phyloP scores from a whole-genome alignment of 2,329 filamentous ascomycete species.

The Pyrenochaeta sp. region DNA sequence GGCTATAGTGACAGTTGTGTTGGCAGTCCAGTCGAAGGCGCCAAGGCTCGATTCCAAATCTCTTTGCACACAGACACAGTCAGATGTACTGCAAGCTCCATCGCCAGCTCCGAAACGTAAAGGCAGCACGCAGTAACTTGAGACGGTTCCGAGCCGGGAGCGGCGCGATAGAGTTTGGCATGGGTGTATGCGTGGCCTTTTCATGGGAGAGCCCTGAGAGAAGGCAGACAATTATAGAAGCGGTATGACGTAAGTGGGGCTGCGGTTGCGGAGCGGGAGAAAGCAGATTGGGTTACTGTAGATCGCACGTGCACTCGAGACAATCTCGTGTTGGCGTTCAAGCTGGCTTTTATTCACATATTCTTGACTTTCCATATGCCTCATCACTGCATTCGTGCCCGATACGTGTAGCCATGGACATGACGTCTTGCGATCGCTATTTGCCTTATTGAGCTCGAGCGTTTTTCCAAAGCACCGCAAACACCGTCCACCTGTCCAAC shows the following conservation, averaged over 20 bases:
- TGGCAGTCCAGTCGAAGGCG: background rate
- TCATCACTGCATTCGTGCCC: background rate
- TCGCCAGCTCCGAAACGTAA: too few species aligned
- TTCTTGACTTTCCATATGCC: too few species aligned
- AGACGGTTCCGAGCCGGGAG: too few species aligned
- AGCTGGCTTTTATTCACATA: background rate
- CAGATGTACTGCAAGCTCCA: background rate
- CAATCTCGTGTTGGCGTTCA: constrained; percentile 22
- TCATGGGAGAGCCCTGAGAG: background rate
- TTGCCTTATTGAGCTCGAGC: too few species aligned
- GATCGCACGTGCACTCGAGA: constrained; percentile 32
- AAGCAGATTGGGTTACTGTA: constrained; percentile 4
- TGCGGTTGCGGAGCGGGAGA: constrained; percentile 10
- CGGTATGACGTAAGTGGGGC: constrained; percentile 6
- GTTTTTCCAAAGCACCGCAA: too few species aligned
- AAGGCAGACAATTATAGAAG: background rate
- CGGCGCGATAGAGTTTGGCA: too few species aligned
- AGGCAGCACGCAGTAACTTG: too few species aligned
- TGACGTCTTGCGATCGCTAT: background rate
- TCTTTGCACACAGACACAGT: too few species aligned
- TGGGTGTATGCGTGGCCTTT: too few species aligned
- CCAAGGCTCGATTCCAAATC: constrained; percentile 11
- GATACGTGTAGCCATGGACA: background rate
- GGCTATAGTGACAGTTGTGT: background rate
- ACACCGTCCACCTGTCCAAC: background rate